Evolutionary conservation across 768 basidiomycete species (phyloP), one percentile per base, ranked within the genome.

Genomic region (Boletus pseudo-olivaceus): DNA sequence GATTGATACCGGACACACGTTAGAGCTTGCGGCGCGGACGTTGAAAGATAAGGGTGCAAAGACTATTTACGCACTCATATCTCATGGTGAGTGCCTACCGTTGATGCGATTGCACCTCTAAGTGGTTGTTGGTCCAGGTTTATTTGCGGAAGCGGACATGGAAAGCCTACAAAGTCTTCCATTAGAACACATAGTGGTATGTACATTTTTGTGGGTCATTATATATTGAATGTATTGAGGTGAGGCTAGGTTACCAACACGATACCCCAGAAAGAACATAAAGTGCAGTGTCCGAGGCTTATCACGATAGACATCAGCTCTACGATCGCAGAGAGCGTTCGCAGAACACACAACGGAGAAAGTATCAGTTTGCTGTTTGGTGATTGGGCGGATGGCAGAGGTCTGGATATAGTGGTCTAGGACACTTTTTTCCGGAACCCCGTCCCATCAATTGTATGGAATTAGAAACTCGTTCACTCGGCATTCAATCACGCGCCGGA

Each of bases 1-100:
- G 96, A 88, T 97, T 65, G 97, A 99, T 69, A 93, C 92, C 6
- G 96, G 95, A 12, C 81, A 78, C 35, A 98, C 97, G n/a, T 78
- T 98, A 29, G 77, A 83, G 14, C 75, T 96, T 14, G 97, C 97
- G 11, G 85, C 85, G 7, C 82, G 83, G 42, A 90, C 92, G n/a
- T 77, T 99, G 43, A 77, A 86, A 46, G 93, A 97, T 63, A 88
- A 88, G 55, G 97, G 97, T 20, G 96, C 94, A 6, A 88, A 82
- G 65, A 80, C 84, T 19, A 85, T 96, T 5, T 84, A 93, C 67
- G 94, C 90, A 2, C 71, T 98, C 37, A 87, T 97, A 51, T 95
- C 94, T 42, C 97, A 99, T 76, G 94, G 96, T 91, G 46, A 33
- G 75, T 63, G 9, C 37, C 42, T 58, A 12, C 3, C 20, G 20